Evolutionary conservation across 805 yeast species (phyloP), one percentile per base, ranked within the genome.

Genomic region (Kazachstania africana): DNA sequence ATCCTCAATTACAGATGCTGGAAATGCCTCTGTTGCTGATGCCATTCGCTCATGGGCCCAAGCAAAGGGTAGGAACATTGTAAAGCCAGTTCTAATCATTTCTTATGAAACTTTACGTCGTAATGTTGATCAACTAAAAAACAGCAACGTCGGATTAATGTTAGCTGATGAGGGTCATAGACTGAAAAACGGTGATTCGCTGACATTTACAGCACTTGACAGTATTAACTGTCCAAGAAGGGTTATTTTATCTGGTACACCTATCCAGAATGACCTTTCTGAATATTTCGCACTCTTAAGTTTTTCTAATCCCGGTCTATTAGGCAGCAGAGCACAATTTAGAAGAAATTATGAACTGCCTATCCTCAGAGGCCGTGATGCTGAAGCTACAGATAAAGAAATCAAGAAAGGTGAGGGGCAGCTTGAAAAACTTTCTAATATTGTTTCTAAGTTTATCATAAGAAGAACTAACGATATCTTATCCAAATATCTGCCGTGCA

Each of bases 381-480:
- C 95, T 0, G 75, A 72, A 35, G 94, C 96, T 0, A 69, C 80
- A 0, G 96, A 88, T 30, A 62, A 72, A 24, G 95, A 88, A 40
- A 67, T 79, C 19, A 60, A 60, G 24, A 59, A 60, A 24, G 94
- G 96, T 15, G 82, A 78, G 36, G 53, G 48, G 18, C 85, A 80
- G 49, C 62, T 91, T 31, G 59, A 62, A 14, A 84, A 80, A 43
- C 60, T 91, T 29, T 75, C 88, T 0, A 70, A 64, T 19, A 51
- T 85, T 28, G 98, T 91, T 2, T 80, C 87, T 21, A 78, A 75
- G 44, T 88, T 88, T 53, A 91, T 91, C 52, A 91, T 91, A 37
- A 70, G 98, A 52, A 74, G 98, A 50, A 85, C 97, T 1, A 91
- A 91, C 59, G 98, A 91, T 55, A 82, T 91, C 45, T 63, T 91